Evolutionary conservation across 495 filamentous ascomycete species (phyloP), one percentile per base, ranked within the genome.

Genomic region (Aspergillus coremiiformis): DNA sequence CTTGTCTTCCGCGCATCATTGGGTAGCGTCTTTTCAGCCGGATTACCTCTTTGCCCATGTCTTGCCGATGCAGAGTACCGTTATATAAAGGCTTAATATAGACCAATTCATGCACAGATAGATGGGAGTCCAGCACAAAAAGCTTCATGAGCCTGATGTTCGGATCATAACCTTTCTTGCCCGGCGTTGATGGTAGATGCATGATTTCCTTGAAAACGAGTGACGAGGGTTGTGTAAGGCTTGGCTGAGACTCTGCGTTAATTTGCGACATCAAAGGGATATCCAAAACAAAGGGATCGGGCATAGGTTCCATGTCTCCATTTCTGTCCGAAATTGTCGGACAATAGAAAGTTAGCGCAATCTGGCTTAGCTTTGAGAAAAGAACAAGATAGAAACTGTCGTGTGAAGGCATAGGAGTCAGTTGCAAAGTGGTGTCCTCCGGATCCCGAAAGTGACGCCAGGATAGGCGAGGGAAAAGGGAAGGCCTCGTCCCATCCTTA

Each of bases 381-480:
- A 79, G 44, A 23, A 71, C 46, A 42, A 70, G 23, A 57, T 70
- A 60, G 24, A 68, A 54, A 45, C 64, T 63, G 64, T 47, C 39
- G 17, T 64, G 51, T 22, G 66, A 47, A 41, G 57, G 33, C 19
- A 75, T 43, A 52, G 68, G 52, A 30, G 66, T 58, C 2, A 78
- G 24, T 20, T 56, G 57, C 23, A 78, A 55, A 35, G 72, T 78
- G 12, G 59, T 69, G 53, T 79, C 76, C 44, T 74, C 69, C 0
- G 61, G 53, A 37, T 77, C 69, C 37, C 74, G 65, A 51, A 67
- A 74, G 65, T 78, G 75, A 37, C 62, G 60, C 72, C 74, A 76
- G 17, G 64, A 63, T 7, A 74, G 48, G 24, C 49, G 62, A 54
- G 68, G 65, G 20, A 50, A 52, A 20, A 69, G 33, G 20, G 58